phyloP scores from a whole-genome alignment of 345 rosid genomes.

The Noccaea caerulescens region DNA sequence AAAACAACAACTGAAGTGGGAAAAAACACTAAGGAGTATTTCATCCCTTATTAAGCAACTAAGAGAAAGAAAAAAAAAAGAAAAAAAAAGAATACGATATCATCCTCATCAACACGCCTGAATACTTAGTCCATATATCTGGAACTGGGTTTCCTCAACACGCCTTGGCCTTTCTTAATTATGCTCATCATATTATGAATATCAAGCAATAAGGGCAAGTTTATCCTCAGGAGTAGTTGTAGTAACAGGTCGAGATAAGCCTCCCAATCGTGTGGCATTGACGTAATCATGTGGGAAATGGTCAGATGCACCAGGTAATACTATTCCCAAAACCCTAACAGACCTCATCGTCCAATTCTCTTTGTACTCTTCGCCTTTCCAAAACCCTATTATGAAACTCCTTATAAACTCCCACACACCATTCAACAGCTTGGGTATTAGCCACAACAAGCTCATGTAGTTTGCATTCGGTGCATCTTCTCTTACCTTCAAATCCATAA shows the following conservation, averaged over 20 bases:
- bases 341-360: constrained; percentile 48
- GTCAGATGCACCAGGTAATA: constrained; percentile 46
- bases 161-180: not conserved
- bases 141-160: not conserved
- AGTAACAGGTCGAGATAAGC: constrained; percentile 32
- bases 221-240: constrained; percentile 25
- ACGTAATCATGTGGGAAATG: constrained; percentile 51
- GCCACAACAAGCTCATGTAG: constrained; percentile 34
- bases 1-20: not conserved
- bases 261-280: constrained; percentile 47
- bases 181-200: not conserved
- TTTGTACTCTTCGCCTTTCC: constrained; percentile 46
- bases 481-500: constrained; percentile 32
- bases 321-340: constrained; percentile 41
- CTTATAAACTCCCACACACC: constrained; percentile 55
- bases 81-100: not conserved
- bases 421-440: constrained; percentile 40
- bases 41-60: not conserved
- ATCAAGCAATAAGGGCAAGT: constrained; percentile 35
- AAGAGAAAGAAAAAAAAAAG: not conserved
- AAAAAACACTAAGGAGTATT: not conserved
- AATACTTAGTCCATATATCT: not conserved
- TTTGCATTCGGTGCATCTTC: constrained; percentile 51
- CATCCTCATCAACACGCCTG: not conserved
- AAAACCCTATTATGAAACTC: constrained; percentile 41